phyloP scores from a whole-genome alignment of 306 rosid genomes.

The Purshia tridentata region DNA sequence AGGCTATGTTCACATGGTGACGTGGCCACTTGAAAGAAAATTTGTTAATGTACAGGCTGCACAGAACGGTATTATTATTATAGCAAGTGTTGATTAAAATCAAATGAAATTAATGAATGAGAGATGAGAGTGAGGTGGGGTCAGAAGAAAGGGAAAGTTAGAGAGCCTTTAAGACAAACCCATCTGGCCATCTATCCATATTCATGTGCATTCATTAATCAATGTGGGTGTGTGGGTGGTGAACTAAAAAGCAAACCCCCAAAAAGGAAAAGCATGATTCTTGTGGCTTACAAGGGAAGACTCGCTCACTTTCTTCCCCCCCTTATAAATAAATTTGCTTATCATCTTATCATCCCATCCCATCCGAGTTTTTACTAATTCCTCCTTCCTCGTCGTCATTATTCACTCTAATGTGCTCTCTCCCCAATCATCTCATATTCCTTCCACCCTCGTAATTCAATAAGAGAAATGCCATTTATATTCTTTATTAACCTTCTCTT shows the following conservation, averaged over 20 bases:
- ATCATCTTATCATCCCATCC: background rate
- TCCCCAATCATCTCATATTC: background rate
- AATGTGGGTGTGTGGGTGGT: constrained; percentile 13
- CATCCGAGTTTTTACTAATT: constrained; percentile 5
- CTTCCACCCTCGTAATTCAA: background rate
- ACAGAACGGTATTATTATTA: too few species aligned
- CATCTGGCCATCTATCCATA: constrained; percentile 61
- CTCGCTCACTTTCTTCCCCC: constrained; percentile 29
- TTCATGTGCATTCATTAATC: constrained; percentile 84
- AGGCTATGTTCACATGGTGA: constrained; percentile 39
- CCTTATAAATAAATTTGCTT: background rate
- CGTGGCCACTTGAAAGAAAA: constrained; percentile 33
- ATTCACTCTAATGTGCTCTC: background rate
- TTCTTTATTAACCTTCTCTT: too few species aligned
- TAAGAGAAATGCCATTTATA: too few species aligned
- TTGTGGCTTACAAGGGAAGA: constrained; percentile 32
- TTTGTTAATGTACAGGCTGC: too few species aligned
- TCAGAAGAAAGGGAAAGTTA: constrained; percentile 35
- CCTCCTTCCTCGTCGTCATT: constrained; percentile 3
- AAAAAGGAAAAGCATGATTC: constrained; percentile 48
- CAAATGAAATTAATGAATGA: too few species aligned
- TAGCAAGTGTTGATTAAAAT: too few species aligned
- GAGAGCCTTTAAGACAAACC: constrained; percentile 66
- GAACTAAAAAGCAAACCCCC: constrained; percentile 34
- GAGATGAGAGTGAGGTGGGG: constrained; percentile 23